These are phyloP conservation scores for Gossypium ekmanianum DNA, from an alignment of 345 rosid species.

Conservation along the genomic window DNA sequence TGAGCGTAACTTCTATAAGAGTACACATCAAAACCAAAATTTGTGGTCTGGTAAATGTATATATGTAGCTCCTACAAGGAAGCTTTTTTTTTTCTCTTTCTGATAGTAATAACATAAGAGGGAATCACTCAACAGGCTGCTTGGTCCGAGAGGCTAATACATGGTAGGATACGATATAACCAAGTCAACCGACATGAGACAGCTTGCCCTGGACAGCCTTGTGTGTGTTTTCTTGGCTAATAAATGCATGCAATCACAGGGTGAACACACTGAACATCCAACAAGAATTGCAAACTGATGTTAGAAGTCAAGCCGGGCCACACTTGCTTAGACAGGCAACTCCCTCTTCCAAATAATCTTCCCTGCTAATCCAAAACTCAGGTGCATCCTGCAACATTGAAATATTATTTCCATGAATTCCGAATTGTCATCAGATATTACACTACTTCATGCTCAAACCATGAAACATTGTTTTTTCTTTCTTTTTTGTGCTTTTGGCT, in stretches of 20 bases:
- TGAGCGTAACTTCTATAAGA: neutral
- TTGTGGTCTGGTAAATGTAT: neutral
- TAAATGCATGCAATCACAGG: neutral
- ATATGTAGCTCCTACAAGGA: neutral
- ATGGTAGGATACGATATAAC: neutral
- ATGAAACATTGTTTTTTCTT: neutral
- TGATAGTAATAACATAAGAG: neutral
- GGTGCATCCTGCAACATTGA: slow-evolving; percentile 71
- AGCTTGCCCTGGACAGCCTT: neutral
- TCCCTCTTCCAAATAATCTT: slow-evolving; percentile 90
- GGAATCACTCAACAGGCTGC: neutral
- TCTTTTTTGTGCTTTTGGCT: neutral
- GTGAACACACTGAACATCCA: neutral
- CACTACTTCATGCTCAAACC: neutral
- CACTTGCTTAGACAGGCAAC: slow-evolving; percentile 70
- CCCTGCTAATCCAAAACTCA: slow-evolving; percentile 94
- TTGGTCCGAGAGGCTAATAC: neutral
- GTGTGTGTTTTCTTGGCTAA: neutral
- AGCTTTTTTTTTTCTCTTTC: neutral
- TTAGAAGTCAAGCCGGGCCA: slow-evolving; percentile 42
- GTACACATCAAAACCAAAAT: neutral
- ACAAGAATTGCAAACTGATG: neutral
- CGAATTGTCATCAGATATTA: neutral
- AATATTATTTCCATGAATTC: neutral
- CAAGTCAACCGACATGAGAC: neutral